Conservation (phyloP, 1,284 basidiomycete genomes). For the Irpex sp. region DNA sequence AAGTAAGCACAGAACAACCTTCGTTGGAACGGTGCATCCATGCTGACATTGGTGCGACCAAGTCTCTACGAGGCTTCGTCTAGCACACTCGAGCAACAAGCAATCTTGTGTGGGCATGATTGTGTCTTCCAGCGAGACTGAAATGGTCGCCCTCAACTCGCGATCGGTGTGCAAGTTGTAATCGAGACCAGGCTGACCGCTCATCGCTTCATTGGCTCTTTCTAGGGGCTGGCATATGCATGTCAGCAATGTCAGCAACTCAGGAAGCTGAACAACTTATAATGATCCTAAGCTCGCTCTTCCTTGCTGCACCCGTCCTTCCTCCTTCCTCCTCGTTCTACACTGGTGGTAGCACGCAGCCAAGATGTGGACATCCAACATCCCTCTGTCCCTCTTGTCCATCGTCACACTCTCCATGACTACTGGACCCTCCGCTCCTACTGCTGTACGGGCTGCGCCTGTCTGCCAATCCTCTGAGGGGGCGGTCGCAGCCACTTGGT, state of each 20-base stretch:
- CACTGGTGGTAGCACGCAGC: not conserved
- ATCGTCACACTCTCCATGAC: not conserved
- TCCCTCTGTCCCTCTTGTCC: not conserved
- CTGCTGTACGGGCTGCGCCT: slow-evolving; percentile 25
- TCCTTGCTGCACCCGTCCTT: not conserved
- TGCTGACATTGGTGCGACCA: too few species aligned
- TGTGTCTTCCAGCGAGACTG: too few species aligned
- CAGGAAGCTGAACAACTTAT: not conserved
- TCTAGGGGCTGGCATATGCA: not conserved
- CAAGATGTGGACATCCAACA: not conserved
- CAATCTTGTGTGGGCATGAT: too few species aligned
- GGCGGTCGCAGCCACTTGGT: slow-evolving; percentile 50
- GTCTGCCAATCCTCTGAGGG: slow-evolving; percentile 18
- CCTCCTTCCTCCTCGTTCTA: not conserved
- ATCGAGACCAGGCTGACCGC: not conserved
- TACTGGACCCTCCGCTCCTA: not conserved
- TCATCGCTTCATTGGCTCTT: not conserved
- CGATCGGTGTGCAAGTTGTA: not conserved
- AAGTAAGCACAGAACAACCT: too few species aligned
- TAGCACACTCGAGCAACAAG: too few species aligned
- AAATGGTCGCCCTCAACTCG: too few species aligned
- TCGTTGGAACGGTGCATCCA: too few species aligned
- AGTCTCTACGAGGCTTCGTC: too few species aligned
- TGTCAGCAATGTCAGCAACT: not conserved
- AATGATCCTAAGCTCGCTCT: too few species aligned